phyloP scores from a whole-genome alignment of 192 early-diverging fungal genomes.

The Coemansia sp. region DNA sequence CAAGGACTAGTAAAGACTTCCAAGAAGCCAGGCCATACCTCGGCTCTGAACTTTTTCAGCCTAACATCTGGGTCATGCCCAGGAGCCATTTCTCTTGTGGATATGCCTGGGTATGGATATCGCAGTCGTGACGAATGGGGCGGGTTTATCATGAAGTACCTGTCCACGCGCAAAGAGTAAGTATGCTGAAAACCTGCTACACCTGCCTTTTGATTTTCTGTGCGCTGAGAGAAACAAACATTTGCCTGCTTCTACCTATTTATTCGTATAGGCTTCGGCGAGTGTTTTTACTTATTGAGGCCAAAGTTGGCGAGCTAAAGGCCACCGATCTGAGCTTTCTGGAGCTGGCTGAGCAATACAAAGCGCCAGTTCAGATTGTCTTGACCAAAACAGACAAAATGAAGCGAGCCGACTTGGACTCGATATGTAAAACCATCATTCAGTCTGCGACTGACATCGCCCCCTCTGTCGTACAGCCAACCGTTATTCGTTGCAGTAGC shows the following conservation, averaged over 20 bases:
- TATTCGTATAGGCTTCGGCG: constrained; percentile 31
- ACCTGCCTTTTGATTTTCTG: neutral
- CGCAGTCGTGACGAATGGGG: constrained; percentile 57
- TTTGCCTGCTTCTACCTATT: neutral
- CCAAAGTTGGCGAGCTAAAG: constrained; percentile 58
- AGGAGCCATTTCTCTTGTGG: constrained; percentile 41
- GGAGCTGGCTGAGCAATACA: constrained; percentile 35
- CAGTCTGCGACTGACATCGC: constrained; percentile 21
- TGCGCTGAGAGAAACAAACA: neutral
- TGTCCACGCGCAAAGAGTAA: constrained; percentile 42
- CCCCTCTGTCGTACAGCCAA: constrained; percentile 27
- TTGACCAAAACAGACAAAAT: constrained; percentile 57
- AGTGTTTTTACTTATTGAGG: constrained; percentile 55
- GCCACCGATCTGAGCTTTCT: constrained; percentile 44
- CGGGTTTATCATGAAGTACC: constrained; percentile 47
- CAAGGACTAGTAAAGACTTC: constrained; percentile 49
- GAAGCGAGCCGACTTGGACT: constrained; percentile 24
- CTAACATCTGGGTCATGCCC: constrained; percentile 28
- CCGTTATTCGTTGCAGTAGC: constrained; percentile 32
- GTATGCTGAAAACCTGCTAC: neutral
- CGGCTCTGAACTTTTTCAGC: constrained; percentile 46
- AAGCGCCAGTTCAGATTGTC: constrained; percentile 34
- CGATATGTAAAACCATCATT: constrained; percentile 9
- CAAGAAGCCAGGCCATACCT: constrained; percentile 52
- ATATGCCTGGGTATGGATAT: constrained; percentile 61